These are phyloP conservation scores for Yarrowia alimentaria DNA, from an alignment of 805 yeast species.

Conservation along the genomic window DNA sequence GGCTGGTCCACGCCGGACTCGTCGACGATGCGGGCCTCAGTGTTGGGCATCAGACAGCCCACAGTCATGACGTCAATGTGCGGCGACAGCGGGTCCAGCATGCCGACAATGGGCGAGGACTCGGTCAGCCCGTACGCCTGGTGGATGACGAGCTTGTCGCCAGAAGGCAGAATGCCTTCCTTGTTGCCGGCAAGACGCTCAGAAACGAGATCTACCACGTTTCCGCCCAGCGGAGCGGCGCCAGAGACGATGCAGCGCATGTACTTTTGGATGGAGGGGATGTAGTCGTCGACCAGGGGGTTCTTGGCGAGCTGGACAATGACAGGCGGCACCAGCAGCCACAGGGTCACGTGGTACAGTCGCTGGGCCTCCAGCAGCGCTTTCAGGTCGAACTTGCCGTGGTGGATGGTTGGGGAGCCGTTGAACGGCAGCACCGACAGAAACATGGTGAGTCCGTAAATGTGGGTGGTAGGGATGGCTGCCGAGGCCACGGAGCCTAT, in stretches of 20 bases:
- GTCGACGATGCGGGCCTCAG: conserved; percentile 15
- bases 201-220: conserved; percentile 15
- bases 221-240: conserved; percentile 47
- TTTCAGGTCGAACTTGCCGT: conserved; percentile 40
- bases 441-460: conserved; percentile 38
- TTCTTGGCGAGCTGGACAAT: conserved; percentile 48
- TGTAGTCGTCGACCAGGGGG: conserved; percentile 45
- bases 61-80: conserved; percentile 25
- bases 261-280: conserved; percentile 44
- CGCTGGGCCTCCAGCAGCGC: conserved; percentile 35
- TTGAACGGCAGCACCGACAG: conserved; percentile 29
- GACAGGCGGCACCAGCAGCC: conserved; percentile 47
- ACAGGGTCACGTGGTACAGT: conserved; percentile 41
- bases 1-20: conserved; percentile 25
- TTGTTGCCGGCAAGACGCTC: conserved; percentile 18
- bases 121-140: conserved; percentile 22
- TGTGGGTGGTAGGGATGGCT: conserved; percentile 38
- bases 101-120: conserved; percentile 14
- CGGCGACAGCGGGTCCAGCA: conserved; percentile 14
- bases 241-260: conserved; percentile 45
- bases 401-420: conserved; percentile 34
- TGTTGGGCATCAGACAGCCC: conserved; percentile 18
- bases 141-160: conserved; percentile 21
- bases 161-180: background rate
- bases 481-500: conserved; percentile 39